Percentiles rank a stretch among this genome's conserved stretches.
Evolutionary conservation across 352 stramenopile species (phyloP).

Genomic region (Phytophthora kernoviae): DNA sequence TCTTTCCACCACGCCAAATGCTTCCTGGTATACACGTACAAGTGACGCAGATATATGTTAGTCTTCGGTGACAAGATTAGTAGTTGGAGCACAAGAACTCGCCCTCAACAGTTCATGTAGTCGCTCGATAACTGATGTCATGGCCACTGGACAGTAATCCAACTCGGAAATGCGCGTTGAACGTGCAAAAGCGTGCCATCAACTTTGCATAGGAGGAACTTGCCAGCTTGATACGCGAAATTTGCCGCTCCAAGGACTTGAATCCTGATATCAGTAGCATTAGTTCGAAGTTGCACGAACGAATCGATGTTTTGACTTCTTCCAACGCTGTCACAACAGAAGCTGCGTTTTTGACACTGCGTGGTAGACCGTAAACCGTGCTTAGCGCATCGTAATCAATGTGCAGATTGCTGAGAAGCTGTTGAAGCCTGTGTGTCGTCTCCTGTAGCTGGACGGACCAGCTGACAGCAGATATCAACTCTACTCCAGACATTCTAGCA

Average conservation of each 20-base stretch:
- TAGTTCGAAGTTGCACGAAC: conserved; percentile 54
- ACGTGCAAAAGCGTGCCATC: conserved; percentile 33
- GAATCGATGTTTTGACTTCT: conserved; percentile 21
- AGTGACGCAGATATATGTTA: conserved; percentile 1
- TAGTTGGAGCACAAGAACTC: conserved; percentile 1
- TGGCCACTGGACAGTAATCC: conserved; percentile 45
- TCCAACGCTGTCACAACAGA: conserved; percentile 29
- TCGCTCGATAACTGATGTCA: conserved; percentile 17
- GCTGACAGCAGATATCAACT: neutral
- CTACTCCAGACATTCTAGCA: neutral
- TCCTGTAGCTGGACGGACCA: conserved; percentile 15
- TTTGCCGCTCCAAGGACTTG: conserved; percentile 20
- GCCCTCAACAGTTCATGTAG: conserved; percentile 32
- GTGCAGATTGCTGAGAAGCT: conserved; percentile 23
- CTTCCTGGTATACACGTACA: conserved; percentile 27
- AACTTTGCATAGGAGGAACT: conserved; percentile 18
- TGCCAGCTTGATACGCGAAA: conserved; percentile 23
- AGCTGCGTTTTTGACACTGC: conserved; percentile 6
- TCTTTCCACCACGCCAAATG: conserved; percentile 29
- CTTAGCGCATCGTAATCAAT: neutral
- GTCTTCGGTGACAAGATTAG: neutral
- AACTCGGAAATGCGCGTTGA: conserved; percentile 47
- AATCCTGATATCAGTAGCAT: conserved; percentile 54
- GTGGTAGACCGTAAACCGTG: conserved; percentile 21
- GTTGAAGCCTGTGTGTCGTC: conserved; percentile 17